phyloP scores from a whole-genome alignment of 1,139 yeast genomes.

The Suhomyces anneliseae region DNA sequence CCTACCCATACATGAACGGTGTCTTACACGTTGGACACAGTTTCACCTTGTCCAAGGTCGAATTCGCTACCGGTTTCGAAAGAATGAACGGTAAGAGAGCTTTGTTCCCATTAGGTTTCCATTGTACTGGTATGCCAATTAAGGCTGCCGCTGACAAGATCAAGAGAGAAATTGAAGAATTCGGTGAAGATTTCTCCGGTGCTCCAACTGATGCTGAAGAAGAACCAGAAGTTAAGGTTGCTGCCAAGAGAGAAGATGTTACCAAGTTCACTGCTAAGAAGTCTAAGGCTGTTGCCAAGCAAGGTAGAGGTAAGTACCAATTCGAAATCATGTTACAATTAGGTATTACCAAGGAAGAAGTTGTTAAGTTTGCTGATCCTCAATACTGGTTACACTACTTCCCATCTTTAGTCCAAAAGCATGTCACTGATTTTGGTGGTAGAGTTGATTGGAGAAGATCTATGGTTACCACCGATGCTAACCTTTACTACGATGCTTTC shows the following conservation, averaged over 20 bases:
- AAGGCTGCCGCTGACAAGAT: constrained; percentile 96
- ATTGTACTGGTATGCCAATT: constrained; percentile 99
- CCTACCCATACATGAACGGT: constrained; percentile 99
- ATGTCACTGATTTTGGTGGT: constrained; percentile 83
- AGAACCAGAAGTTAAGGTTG: constrained; percentile 40
- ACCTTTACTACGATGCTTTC: constrained; percentile 93
- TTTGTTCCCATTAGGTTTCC: constrained; percentile 95
- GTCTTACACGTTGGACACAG: constrained; percentile 97
- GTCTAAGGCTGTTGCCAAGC: constrained; percentile 89
- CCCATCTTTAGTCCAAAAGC: constrained; percentile 85
- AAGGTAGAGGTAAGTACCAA: constrained; percentile 92
- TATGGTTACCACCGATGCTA: constrained; percentile 90
- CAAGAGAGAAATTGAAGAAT: constrained; percentile 85
- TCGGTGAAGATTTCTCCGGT: constrained; percentile 80
- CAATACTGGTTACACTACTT: constrained; percentile 84
- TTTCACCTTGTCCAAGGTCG: constrained; percentile 92
- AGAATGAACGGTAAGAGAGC: constrained; percentile 94
- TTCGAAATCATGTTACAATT: constrained; percentile 94
- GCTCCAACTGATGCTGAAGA: constrained; percentile 61
- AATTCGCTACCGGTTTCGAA: constrained; percentile 91
- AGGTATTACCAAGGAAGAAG: constrained; percentile 82
- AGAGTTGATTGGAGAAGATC: constrained; percentile 99
- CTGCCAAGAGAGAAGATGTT: constrained; percentile 63
- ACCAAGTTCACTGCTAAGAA: constrained; percentile 91
- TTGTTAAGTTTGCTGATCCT: constrained; percentile 85